A percentile compares a stretch with the other conserved stretches of the same genome.
phyloP scores from a whole-genome alignment of 192 early-diverging fungal species.

The Gryganskiella cystojenkinii region DNA sequence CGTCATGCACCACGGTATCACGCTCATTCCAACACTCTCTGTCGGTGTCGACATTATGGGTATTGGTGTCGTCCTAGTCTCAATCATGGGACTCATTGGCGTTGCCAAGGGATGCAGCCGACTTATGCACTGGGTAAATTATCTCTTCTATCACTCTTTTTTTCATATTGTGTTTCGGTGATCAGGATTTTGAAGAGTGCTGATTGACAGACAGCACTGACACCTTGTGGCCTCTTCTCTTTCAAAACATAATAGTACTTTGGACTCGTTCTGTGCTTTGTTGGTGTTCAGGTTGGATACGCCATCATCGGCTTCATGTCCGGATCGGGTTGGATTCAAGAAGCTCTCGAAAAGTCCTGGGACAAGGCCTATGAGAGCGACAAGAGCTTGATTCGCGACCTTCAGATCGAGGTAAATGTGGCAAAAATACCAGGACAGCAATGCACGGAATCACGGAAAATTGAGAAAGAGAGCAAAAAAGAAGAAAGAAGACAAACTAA shows the following conservation, averaged over 20 bases:
- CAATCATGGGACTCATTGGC: conserved; percentile 31
- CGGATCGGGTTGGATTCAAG: conserved; percentile 29
- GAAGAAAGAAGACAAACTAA: not conserved
- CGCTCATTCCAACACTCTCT: conserved; percentile 30
- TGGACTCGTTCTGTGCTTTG: conserved; percentile 30
- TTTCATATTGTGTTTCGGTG: no score
- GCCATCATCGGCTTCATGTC: conserved; percentile 29
- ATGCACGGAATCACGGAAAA: not conserved
- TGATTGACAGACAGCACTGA: no score
- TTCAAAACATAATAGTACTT: conserved; percentile 38
- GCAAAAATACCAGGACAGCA: not conserved
- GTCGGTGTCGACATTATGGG: conserved; percentile 39
- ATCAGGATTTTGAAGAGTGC: no score
- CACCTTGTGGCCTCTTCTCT: no score
- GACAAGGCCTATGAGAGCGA: conserved; percentile 30
- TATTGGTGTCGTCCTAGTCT: conserved; percentile 34
- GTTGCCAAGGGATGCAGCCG: conserved; percentile 35
- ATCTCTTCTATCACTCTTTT: no score
- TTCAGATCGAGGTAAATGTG: conserved; percentile 40
- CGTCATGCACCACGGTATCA: conserved; percentile 25
- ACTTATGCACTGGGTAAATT: conserved; percentile 38
- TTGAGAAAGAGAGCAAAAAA: not conserved
- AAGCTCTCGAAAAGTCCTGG: conserved; percentile 43
- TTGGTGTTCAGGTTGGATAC: conserved; percentile 27
- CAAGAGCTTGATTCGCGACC: conserved; percentile 27